Evolutionary conservation across 1,139 yeast species (phyloP), one percentile per base, ranked within the genome.

Genomic region (Suhomyces ambrosiae): DNA sequence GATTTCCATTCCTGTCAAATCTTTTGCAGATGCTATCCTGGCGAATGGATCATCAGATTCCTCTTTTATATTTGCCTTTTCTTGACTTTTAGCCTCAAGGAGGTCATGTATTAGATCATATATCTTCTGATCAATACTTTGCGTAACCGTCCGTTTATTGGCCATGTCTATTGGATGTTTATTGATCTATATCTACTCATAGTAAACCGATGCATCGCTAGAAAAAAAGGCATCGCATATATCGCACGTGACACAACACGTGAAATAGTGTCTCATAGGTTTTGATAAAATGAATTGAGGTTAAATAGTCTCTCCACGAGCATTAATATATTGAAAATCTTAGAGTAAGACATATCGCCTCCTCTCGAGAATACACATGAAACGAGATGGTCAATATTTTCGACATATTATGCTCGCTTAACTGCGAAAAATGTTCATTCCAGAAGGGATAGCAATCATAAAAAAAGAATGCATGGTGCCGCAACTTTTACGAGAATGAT

Each of bases 21-120:
- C 84, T 47, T 71, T 71, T 1, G 89, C 90, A 18, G 82, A 64
- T 3, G 80, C 86, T 6, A 79, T 65, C 52, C 65, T 52, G 33
- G 65, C 57, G 48, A 61, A 58, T 18, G 69, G 65, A 39, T 66
- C 74, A 26, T 54, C 60, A 12, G 42, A 54, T 23, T 45, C 44
- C 7, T 38, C 38, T 3, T 25, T 38, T 7, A 33, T 33, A 23
- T 25, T 42, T 15, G 37, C 42, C 27, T 45, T 54, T 49, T 64
- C 72, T 8, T 63, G 61, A 1, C 82, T 74, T 49, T 69, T 70
- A 40, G 75, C 79, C 25, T 77, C 82, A 19, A 80, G 60, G 29
- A 80, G 60, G 12, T 68, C 63, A 45, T 76, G 75, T 1, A 80
- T 68, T 17, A 78, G 58, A 36, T 67, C 74, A 35, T 71, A 65